Base-by-base conservation (phyloP, 345 rosid species). In the Arabis alpina region DNA sequence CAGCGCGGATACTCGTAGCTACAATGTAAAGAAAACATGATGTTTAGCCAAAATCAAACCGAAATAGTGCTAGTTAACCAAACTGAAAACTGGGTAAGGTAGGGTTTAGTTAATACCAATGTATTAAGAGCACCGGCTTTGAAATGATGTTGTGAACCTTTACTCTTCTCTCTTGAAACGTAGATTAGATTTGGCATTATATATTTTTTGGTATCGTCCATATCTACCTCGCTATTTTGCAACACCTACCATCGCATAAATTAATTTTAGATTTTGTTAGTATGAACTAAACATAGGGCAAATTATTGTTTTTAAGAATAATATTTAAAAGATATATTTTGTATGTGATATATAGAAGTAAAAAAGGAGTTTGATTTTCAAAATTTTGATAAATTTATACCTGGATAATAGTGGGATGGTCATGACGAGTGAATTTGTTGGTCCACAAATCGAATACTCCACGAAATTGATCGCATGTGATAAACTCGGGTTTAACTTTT, bases 121-220 rank as follows among this genome's bases (percentile, higher is more conserved):
- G 72, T 80, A 60, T 92, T 92, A 27, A 92, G 90, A 71, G 98
- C 98, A 49, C 98, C 98, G 10, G 89, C 94, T 76, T 92, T 92
- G 70, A 79, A 92, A 63, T 87, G 75, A 73, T 92, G 96, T 13
- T 70, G 80, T 28, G 77, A 76, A 27, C 70, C 69, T 57, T 54
- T 79, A 78, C 76, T 76, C 74, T 89, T 92, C 70, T 86, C 82
- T 57, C 98, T 72, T 0, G 94, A 83, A 39, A 92, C 72, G 39
- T 89, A 92, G 3, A 89, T 75, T 47, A 92, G 82, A 23, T 82
- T 89, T 40, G 96, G 91, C 87, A 89, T 43, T 11, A 2, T 14
- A 41, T 59, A 11, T 0, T 79, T 32, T 40, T 41, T 88, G 1
- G 25, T 44, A 4, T 72, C 13, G 54, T 89, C 92, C 61, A 8